phyloP scores from a whole-genome alignment of 148 eudicot species.

The Fagopyrum esculentum region DNA sequence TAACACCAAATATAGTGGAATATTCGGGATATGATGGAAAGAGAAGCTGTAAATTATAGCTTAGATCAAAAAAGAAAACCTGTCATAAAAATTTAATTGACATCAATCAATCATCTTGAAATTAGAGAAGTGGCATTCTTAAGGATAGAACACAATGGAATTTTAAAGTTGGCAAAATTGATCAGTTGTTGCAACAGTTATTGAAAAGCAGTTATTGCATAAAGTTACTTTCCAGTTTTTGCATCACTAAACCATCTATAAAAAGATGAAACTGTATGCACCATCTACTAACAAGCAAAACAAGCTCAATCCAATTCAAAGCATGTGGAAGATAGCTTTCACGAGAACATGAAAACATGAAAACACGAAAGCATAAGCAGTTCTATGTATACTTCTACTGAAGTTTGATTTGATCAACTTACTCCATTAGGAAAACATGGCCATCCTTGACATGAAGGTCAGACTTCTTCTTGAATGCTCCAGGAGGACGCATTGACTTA shows the following conservation, averaged over 20 bases:
- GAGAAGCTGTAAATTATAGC: background rate
- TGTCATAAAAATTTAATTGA: background rate
- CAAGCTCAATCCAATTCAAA: background rate
- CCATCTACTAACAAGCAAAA: background rate
- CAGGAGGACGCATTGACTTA: constrained; percentile 97
- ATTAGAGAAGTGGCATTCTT: background rate
- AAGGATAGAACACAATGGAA: background rate
- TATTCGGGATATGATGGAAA: background rate
- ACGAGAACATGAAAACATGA: background rate
- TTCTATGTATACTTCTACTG: background rate
- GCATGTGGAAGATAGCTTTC: background rate
- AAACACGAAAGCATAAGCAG: background rate
- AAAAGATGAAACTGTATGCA: background rate
- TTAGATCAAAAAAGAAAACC: background rate
- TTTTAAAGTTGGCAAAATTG: background rate
- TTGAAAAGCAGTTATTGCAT: background rate
- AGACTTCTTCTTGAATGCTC: constrained; percentile 93
- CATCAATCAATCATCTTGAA: background rate
- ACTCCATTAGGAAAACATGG: constrained; percentile 97
- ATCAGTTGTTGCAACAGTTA: background rate
- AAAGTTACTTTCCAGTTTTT: background rate
- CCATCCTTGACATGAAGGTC: constrained; percentile 95
- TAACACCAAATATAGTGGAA: background rate
- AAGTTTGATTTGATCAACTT: constrained; percentile 22
- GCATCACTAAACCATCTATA: background rate